Evolutionary conservation across 2,329 filamentous ascomycete genomes (phyloP).

Genomic region (Talaromyces sp.): DNA sequence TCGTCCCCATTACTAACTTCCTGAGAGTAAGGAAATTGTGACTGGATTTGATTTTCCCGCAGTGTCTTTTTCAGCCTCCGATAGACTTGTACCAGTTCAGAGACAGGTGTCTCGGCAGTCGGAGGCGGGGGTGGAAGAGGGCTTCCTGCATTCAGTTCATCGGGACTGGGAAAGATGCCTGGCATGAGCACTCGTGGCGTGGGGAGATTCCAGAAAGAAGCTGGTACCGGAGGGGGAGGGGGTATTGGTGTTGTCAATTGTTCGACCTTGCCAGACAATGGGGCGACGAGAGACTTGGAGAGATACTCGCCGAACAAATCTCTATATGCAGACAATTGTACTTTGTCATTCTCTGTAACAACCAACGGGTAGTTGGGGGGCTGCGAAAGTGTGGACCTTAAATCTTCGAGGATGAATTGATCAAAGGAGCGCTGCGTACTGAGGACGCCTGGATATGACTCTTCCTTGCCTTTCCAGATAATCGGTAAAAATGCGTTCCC

Average conservation of each 20-base stretch:
- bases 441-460: constrained; percentile 71
- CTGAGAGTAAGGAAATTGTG: constrained; percentile 40
- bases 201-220: constrained; percentile 18
- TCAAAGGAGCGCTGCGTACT: constrained; percentile 56
- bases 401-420: constrained; percentile 60
- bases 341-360: constrained; percentile 29
- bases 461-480: constrained; percentile 88
- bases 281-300: constrained; percentile 44
- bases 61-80: constrained; percentile 52
- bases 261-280: constrained; percentile 39
- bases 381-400: constrained; percentile 44
- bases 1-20: constrained; percentile 40
- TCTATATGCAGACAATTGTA: constrained; percentile 33
- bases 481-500: constrained; percentile 94
- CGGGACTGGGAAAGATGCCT: constrained; percentile 31
- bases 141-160: constrained; percentile 24
- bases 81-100: constrained; percentile 51
- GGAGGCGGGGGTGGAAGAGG: constrained; percentile 26
- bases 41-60: constrained; percentile 44
- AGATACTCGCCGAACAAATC: constrained; percentile 49
- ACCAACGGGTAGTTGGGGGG: constrained; percentile 42
- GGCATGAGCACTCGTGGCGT: constrained; percentile 30
- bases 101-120: constrained; percentile 28
- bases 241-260: constrained; percentile 24
- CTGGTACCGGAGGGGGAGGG: constrained; percentile 20